phyloP scores from a whole-genome alignment of 257 asterid species.

The Orobanche coerulescens region DNA sequence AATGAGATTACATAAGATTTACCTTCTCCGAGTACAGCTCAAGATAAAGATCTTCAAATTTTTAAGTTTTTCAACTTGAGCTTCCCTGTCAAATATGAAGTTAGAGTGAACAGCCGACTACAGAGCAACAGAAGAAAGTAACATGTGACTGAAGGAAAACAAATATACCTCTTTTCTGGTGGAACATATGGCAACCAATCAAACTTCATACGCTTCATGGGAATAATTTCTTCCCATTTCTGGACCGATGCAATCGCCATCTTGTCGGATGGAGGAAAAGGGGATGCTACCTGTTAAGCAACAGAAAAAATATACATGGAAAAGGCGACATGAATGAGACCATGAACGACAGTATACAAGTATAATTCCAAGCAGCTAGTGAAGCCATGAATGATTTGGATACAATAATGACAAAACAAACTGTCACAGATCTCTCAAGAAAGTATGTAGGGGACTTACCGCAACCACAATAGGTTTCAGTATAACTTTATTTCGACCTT shows the following conservation, averaged over 20 bases:
- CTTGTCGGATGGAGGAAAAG: conserved; percentile 93
- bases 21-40: conserved; percentile 90
- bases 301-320: conserved; percentile 19
- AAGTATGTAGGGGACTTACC: conserved; percentile 57
- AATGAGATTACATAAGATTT: too few relatives aligned
- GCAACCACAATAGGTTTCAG: conserved; percentile 65
- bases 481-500: conserved; percentile 45
- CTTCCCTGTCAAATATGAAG: conserved; percentile 45
- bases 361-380: too few relatives aligned
- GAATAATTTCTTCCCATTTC: conserved; percentile 88
- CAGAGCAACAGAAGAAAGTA: conserved; percentile 7
- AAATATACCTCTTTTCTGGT: conserved; percentile 50
- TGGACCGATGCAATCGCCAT: conserved; percentile 90
- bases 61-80: conserved; percentile 82
- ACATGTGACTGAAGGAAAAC: too few relatives aligned
- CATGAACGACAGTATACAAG: too few relatives aligned
- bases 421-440: too few relatives aligned
- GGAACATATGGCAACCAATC: conserved; percentile 95
- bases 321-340: too few relatives aligned
- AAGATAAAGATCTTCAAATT: conserved; percentile 68
- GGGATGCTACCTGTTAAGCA: conserved; percentile 74
- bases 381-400: too few relatives aligned
- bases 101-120: conserved; percentile 14
- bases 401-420: too few relatives aligned
- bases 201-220: conserved; percentile 96